Conservation (phyloP, 257 asterid species). For the Fraxinus anomala region DNA sequence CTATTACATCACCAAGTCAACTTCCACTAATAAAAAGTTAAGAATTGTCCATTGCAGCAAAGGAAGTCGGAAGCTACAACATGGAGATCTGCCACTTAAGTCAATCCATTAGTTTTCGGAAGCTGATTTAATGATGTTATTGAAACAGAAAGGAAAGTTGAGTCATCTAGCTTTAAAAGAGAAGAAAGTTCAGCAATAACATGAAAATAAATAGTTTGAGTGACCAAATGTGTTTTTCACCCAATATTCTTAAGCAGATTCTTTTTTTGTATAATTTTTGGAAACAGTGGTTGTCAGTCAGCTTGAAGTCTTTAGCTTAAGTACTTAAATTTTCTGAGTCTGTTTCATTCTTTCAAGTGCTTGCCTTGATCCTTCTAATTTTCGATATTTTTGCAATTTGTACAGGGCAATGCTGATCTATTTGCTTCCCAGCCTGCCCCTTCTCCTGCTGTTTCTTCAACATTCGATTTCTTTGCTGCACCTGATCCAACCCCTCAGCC, state of each 20-base stretch:
- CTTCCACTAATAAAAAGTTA: neutral
- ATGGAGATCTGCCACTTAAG: neutral
- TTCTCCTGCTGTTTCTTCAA: slow-evolving; percentile 47
- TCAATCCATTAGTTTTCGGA: neutral
- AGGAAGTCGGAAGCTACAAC: neutral
- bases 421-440: slow-evolving; percentile 71
- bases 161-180: neutral
- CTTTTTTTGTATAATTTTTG: neutral
- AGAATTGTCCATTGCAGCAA: neutral
- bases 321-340: neutral
- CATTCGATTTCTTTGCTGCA: slow-evolving; percentile 69
- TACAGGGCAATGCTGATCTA: slow-evolving; percentile 65
- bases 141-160: neutral
- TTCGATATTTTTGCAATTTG: slow-evolving; percentile 20
- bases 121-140: neutral
- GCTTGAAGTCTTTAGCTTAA: neutral
- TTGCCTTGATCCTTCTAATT: slow-evolving; percentile 18
- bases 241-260: neutral
- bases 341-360: slow-evolving; percentile 4
- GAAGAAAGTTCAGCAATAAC: neutral
- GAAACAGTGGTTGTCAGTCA: neutral
- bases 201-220: neutral
- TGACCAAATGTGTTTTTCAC: neutral
- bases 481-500: slow-evolving; percentile 56
- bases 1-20: neutral